Evolutionary conservation across 2,329 filamentous ascomycete species (phyloP).

Genomic region (Aspergillus costaricaensis): DNA sequence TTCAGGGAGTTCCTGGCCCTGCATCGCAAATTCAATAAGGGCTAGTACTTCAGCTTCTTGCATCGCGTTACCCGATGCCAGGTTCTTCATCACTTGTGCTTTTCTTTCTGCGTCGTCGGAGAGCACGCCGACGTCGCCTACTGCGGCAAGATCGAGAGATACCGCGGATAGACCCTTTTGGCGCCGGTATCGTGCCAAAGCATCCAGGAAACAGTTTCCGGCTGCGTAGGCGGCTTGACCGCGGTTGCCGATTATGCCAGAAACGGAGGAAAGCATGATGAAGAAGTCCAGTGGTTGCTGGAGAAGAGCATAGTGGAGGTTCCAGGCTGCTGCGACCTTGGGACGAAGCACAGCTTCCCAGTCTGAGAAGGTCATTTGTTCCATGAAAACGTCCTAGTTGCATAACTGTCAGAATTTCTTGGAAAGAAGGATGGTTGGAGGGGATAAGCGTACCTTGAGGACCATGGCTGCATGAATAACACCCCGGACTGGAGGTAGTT

Average conservation of each 20-base stretch:
- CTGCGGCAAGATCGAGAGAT: neutral
- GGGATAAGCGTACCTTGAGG: too few species aligned
- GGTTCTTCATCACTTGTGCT: too few species aligned
- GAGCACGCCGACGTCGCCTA: neutral
- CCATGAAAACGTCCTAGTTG: constrained; percentile 16
- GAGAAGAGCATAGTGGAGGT: constrained; percentile 15
- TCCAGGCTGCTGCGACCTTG: constrained; percentile 25
- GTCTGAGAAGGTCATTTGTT: constrained; percentile 18
- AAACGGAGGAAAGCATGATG: constrained; percentile 62
- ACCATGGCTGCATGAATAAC: constrained; percentile 26
- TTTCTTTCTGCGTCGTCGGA: neutral
- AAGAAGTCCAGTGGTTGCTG: constrained; percentile 57
- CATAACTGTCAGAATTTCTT: too few species aligned
- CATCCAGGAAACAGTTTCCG: constrained; percentile 37
- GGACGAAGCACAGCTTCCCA: constrained; percentile 9
- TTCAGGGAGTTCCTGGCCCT: too few species aligned
- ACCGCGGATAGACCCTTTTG: constrained; percentile 23
- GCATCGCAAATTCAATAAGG: rapidly evolving
- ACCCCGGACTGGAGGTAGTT: constrained; percentile 12
- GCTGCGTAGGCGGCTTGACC: constrained; percentile 38
- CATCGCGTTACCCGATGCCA: rapidly evolving
- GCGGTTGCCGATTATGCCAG: constrained; percentile 28
- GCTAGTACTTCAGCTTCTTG: too few species aligned
- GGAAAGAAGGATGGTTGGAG: too few species aligned
- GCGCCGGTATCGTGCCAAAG: constrained; percentile 33